phyloP scores from a whole-genome alignment of 2,329 filamentous ascomycete species.

The Helminthosporium solani region DNA sequence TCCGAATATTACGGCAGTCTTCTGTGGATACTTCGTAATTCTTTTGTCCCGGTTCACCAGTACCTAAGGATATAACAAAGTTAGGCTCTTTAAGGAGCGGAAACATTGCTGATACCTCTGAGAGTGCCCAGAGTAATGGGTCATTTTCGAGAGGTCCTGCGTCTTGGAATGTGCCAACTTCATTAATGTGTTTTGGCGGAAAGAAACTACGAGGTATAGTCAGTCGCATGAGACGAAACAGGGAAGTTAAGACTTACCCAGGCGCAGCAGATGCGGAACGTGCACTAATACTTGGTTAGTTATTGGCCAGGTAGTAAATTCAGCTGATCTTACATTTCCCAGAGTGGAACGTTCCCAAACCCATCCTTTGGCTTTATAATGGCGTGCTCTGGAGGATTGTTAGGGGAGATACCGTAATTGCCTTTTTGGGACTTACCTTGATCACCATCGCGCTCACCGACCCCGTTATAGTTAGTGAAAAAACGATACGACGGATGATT shows the following conservation, averaged over 20 bases:
- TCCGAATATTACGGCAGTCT: constrained; percentile 10
- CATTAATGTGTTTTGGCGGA: constrained; percentile 16
- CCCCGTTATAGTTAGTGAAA: constrained; percentile 19
- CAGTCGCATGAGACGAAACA: constrained; percentile 3
- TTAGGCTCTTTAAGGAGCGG: constrained; percentile 14
- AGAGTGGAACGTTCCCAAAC: constrained; percentile 14
- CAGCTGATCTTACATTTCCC: constrained; percentile 17
- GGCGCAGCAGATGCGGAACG: constrained; percentile 12
- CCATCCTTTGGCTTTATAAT: constrained; percentile 17
- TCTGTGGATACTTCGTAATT: constrained; percentile 7
- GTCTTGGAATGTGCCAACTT: constrained; percentile 20
- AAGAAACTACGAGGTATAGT: constrained; percentile 17
- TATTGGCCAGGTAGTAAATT: constrained; percentile 1
- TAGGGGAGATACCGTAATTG: constrained; percentile 3
- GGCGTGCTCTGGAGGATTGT: constrained; percentile 7
- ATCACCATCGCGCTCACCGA: constrained; percentile 6
- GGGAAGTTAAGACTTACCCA: constrained; percentile 9
- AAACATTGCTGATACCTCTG: constrained; percentile 15
- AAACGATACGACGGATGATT: constrained; percentile 10
- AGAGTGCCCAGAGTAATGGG: constrained; percentile 16
- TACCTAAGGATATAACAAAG: constrained; percentile 23
- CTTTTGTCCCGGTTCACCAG: constrained; percentile 8
- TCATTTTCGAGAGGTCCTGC: constrained; percentile 17
- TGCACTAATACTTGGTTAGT: constrained; percentile 14
- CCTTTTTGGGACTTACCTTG: constrained; percentile 9